Evolutionary conservation across 208 protist species (phyloP).

Genomic region (Kentomonas sorsogonicus): DNA sequence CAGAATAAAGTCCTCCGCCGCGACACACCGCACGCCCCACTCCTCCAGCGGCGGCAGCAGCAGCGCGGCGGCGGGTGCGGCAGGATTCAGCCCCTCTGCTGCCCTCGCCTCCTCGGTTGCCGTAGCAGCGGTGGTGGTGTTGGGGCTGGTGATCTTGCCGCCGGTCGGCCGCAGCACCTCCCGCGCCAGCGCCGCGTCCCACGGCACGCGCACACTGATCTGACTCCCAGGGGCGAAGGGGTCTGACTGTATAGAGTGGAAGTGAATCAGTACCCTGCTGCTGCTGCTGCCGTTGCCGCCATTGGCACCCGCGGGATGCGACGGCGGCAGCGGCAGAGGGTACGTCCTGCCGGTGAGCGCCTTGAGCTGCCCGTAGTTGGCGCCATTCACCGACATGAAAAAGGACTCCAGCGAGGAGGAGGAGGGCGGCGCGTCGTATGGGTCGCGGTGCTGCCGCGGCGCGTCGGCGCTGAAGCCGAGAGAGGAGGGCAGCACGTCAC

Average conservation of each 20-base stretch:
- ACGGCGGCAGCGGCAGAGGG: conserved; percentile 13
- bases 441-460: too few relatives aligned
- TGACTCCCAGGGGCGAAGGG: conserved; percentile 76
- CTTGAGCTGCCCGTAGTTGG: conserved; percentile 55
- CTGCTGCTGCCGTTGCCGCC: not conserved
- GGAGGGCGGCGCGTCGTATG: too few relatives aligned
- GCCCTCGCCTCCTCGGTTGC: not conserved
- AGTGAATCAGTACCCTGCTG: conserved; percentile 17
- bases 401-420: conserved; percentile 24
- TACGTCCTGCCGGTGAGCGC: conserved; percentile 35
- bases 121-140: not conserved
- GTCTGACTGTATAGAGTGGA: conserved; percentile 57
- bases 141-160: not conserved
- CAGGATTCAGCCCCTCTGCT: not conserved
- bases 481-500: too few relatives aligned
- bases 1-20: conserved; percentile 62
- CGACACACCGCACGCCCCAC: conserved; percentile 25
- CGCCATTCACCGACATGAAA: conserved; percentile 35
- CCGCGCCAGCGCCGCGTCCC: not conserved
- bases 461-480: too few relatives aligned
- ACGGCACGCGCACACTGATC: conserved; percentile 26
- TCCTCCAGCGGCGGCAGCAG: not conserved
- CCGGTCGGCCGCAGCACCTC: not conserved
- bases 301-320: not conserved
- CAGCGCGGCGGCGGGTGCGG: too few relatives aligned